Conservation (phyloP, 108 stramenopile genomes). For the Cyclostephanos invisitatus region DNA sequence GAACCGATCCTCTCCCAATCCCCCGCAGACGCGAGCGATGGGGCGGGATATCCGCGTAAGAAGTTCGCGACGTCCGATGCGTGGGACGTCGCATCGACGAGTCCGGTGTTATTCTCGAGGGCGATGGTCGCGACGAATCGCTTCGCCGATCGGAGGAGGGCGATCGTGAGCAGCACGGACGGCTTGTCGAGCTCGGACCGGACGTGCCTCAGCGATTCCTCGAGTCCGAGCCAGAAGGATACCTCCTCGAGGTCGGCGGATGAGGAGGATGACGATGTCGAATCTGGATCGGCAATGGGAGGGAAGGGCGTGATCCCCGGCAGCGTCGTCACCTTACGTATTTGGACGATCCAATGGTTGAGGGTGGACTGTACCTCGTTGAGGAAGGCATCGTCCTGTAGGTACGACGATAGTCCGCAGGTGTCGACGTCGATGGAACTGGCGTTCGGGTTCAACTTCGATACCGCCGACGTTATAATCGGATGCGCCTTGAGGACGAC, state of each 20-base stretch:
- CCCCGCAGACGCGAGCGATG: conserved; percentile 71
- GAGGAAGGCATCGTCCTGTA: conserved; percentile 73
- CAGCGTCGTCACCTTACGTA: conserved; percentile 76
- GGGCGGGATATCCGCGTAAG: conserved; percentile 81
- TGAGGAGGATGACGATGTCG: conserved; percentile 27
- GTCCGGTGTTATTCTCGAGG: conserved; percentile 87
- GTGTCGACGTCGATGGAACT: conserved; percentile 55
- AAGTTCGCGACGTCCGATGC: conserved; percentile 79
- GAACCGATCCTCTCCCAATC: conserved; percentile 62
- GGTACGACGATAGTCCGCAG: conserved; percentile 52
- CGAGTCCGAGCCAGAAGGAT: conserved; percentile 81
- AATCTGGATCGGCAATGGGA: conserved; percentile 38
- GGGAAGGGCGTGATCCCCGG: conserved; percentile 67
- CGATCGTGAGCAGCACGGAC: conserved; percentile 60
- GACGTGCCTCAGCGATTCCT: conserved; percentile 59
- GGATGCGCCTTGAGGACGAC: conserved; percentile 58
- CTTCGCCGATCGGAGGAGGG: conserved; percentile 83
- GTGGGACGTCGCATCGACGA: conserved; percentile 72
- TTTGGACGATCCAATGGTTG: conserved; percentile 75
- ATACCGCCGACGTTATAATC: conserved; percentile 36
- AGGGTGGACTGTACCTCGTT: conserved; percentile 75
- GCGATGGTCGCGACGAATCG: conserved; percentile 92
- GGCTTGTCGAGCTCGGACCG: conserved; percentile 66
- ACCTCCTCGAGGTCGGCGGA: conserved; percentile 76
- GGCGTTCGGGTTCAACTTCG: not conserved